Evolutionary conservation across 1,139 yeast species (phyloP).

Genomic region (Yamadazyma pseudoaaseri): DNA sequence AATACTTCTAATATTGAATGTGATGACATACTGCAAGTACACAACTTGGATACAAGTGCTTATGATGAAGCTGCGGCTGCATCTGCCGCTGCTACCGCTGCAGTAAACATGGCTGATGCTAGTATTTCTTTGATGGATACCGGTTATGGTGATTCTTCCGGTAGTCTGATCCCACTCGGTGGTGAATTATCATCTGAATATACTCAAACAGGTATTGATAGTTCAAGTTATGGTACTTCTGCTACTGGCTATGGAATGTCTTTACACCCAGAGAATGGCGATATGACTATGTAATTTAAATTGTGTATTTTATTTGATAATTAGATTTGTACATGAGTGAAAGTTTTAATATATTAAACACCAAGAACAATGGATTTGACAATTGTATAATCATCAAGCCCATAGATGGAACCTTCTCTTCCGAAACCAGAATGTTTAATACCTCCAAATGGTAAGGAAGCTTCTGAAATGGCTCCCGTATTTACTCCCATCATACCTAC

Average conservation of each 20-base stretch:
- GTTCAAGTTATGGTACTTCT: background rate
- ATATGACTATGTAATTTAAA: background rate
- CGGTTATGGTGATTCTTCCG: background rate
- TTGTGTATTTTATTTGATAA: slow-evolving; percentile 2
- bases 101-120: background rate
- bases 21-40: slow-evolving; percentile 25
- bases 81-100: background rate
- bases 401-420: slow-evolving; percentile 47
- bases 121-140: no score
- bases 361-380: slow-evolving; percentile 28
- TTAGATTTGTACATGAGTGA: no score
- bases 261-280: background rate
- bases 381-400: slow-evolving; percentile 41
- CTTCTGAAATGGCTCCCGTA: slow-evolving; percentile 45
- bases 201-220: slow-evolving; percentile 1
- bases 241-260: background rate
- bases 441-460: slow-evolving; percentile 50
- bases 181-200: background rate
- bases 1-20: slow-evolving; percentile 11
- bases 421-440: slow-evolving; percentile 47
- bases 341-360: slow-evolving; percentile 4
- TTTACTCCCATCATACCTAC: slow-evolving; percentile 51
- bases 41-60: slow-evolving; percentile 22
- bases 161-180: background rate
- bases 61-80: slow-evolving; percentile 14